These are phyloP conservation scores for Hyaloperonospora brassicae DNA, from an alignment of 352 stramenopile genomes.

Conservation along the genomic window DNA sequence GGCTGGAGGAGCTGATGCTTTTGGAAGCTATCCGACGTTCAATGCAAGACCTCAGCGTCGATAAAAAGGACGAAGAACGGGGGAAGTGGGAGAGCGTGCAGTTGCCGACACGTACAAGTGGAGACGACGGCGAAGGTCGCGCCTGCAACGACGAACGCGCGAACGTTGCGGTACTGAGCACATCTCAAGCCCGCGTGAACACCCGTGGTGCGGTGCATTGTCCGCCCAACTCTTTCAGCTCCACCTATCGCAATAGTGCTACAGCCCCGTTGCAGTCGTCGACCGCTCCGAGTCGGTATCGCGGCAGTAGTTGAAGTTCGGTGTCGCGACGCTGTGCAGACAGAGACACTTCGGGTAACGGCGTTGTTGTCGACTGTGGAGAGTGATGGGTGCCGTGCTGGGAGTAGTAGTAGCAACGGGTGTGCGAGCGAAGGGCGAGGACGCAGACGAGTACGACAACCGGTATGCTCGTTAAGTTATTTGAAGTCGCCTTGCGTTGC, in stretches of 20 bases:
- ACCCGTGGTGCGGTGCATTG: slow-evolving; percentile 20
- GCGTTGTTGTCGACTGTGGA: slow-evolving; percentile 10
- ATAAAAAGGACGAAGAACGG: slow-evolving; percentile 29
- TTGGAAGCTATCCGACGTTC: slow-evolving; percentile 77
- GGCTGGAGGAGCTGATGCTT: slow-evolving; percentile 75
- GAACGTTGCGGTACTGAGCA: slow-evolving; percentile 25
- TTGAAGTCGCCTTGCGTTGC: slow-evolving; percentile 21
- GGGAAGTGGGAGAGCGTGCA: slow-evolving; percentile 18
- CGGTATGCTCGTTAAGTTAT: slow-evolving; percentile 48
- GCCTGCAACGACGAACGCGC: slow-evolving; percentile 25
- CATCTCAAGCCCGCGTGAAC: slow-evolving; percentile 25
- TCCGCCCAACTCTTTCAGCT: slow-evolving; percentile 12
- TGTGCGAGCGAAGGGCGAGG: slow-evolving; percentile 7
- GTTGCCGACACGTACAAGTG: slow-evolving; percentile 15
- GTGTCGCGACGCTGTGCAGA: slow-evolving; percentile 9
- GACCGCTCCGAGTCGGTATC: slow-evolving; percentile 21
- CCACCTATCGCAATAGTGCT: slow-evolving; percentile 10
- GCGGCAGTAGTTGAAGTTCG: slow-evolving; percentile 22
- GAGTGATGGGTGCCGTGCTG: slow-evolving; percentile 14
- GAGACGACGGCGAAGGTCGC: slow-evolving; percentile 16
- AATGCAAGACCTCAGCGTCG: slow-evolving; percentile 51
- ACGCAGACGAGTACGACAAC: slow-evolving; percentile 24
- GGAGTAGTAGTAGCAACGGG: slow-evolving; percentile 9
- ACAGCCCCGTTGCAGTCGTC: slow-evolving; percentile 11
- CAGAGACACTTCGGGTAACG: slow-evolving; percentile 6